Conservation (phyloP, 2,329 filamentous ascomycete species). For the Teratosphaeriaceae sp. region DNA sequence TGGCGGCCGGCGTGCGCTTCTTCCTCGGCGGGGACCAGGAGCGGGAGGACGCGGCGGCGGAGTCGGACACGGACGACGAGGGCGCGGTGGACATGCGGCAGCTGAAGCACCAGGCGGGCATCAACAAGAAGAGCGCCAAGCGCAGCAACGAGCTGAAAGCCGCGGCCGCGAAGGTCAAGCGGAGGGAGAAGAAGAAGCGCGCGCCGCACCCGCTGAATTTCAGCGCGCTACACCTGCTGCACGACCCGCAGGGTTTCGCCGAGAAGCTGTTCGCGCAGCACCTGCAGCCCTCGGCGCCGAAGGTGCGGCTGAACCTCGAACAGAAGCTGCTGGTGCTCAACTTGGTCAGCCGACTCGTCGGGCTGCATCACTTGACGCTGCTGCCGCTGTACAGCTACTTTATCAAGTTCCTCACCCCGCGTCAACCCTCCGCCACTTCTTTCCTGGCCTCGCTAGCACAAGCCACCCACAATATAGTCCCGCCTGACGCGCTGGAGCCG, state of each 20-base stretch:
- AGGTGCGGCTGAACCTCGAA: conserved; percentile 77
- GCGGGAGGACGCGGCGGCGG: conserved; percentile 76
- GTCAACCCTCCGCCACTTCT: conserved; percentile 83
- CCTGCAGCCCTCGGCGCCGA: conserved; percentile 64
- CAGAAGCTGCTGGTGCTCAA: conserved; percentile 87
- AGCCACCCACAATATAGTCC: conserved; percentile 82
- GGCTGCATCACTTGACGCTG: conserved; percentile 85
- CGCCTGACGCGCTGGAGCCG: conserved; percentile 86
- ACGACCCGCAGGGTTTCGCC: conserved; percentile 90
- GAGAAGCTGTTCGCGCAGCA: conserved; percentile 88
- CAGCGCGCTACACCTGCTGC: conserved; percentile 85
- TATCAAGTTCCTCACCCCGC: conserved; percentile 78
- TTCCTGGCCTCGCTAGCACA: conserved; percentile 91
- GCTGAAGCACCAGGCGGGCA: conserved; percentile 75
- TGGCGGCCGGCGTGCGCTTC: conserved; percentile 80
- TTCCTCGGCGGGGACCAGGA: conserved; percentile 96
- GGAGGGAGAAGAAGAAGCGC: conserved; percentile 78
- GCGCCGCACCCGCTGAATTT: conserved; percentile 89
- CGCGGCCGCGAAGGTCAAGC: conserved; percentile 76
- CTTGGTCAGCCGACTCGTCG: conserved; percentile 82
- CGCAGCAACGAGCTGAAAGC: conserved; percentile 70
- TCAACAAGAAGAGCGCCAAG: conserved; percentile 97
- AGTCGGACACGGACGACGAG: conserved; percentile 80
- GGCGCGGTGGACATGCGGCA: conserved; percentile 68
- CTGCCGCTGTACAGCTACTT: conserved; percentile 95